Conservation (phyloP, 345 rosid genomes). For the Schrenkiella parvula region DNA sequence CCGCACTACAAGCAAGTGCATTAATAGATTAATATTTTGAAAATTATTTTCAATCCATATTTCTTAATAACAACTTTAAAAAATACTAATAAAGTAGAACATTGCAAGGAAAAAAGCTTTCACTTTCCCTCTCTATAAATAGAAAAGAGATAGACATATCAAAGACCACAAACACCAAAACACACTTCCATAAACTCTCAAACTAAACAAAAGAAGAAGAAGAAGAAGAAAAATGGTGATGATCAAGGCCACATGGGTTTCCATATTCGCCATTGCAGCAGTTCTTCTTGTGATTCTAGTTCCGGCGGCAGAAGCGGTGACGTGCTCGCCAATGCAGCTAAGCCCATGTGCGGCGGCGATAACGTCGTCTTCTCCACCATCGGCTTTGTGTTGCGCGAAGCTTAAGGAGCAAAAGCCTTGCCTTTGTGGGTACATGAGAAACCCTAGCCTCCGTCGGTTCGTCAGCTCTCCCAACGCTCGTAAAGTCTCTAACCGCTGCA, state of each 20-base stretch:
- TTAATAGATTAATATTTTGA: neutral
- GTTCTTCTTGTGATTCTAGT: constrained; percentile 40
- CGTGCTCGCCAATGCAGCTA: constrained; percentile 75
- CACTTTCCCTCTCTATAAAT: constrained; percentile 52
- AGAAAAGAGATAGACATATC: constrained; percentile 11
- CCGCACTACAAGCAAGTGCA: constrained; percentile 24
- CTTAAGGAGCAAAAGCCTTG: constrained; percentile 87
- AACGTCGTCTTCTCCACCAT: constrained; percentile 63
- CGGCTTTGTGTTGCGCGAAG: constrained; percentile 65
- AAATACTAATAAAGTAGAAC: neutral
- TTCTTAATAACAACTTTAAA: neutral
- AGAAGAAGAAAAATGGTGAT: constrained; percentile 1
- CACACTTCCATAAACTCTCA: constrained; percentile 7
- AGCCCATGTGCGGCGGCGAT: constrained; percentile 82
- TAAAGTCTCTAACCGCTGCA: constrained; percentile 80
- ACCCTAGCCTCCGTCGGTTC: constrained; percentile 64
- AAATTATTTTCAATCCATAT: neutral
- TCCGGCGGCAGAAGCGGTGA: constrained; percentile 52
- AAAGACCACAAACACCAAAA: constrained; percentile 16
- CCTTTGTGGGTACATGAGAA: constrained; percentile 75
- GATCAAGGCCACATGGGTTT: constrained; percentile 47
- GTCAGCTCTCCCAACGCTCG: constrained; percentile 84
- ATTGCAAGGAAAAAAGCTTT: constrained; percentile 6
- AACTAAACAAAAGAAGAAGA: constrained; percentile 16
- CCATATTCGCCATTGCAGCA: constrained; percentile 33